Evolutionary conservation across 805 yeast species (phyloP).

Genomic region (Grigorovia yakushimaensis): DNA sequence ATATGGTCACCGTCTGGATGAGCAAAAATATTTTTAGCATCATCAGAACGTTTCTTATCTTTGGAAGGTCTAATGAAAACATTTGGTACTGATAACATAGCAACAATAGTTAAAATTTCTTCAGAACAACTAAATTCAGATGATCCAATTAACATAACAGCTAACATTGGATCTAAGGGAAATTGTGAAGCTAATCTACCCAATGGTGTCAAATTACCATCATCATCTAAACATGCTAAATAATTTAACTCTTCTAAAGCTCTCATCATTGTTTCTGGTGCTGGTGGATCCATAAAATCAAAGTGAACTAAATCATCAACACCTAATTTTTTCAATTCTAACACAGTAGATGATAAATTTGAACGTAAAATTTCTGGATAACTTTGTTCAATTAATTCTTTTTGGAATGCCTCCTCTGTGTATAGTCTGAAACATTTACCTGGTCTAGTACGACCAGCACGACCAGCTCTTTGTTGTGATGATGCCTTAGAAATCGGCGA

Average conservation of each 20-base stretch:
- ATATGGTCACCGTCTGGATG: conserved; percentile 94
- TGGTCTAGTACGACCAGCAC: conserved; percentile 99
- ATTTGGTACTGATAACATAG: conserved; percentile 84
- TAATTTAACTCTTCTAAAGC: conserved; percentile 93
- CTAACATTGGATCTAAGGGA: conserved; percentile 92
- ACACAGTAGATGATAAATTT: conserved; percentile 82
- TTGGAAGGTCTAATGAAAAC: conserved; percentile 90
- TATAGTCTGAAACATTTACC: conserved; percentile 95
- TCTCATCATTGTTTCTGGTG: conserved; percentile 99
- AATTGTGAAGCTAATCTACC: conserved; percentile 88
- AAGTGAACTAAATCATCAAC: conserved; percentile 94
- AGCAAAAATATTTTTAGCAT: conserved; percentile 75
- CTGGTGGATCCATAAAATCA: conserved; percentile 99
- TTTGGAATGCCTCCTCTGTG: conserved; percentile 93
- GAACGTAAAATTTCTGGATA: conserved; percentile 92
- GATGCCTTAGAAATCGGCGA: conserved; percentile 96
- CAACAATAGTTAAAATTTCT: conserved; percentile 80
- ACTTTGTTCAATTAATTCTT: conserved; percentile 88
- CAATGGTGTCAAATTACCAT: conserved; percentile 79
- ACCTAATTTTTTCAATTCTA: conserved; percentile 89
- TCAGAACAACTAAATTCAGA: conserved; percentile 80
- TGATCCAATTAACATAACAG: conserved; percentile 84
- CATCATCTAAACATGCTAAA: conserved; percentile 80
- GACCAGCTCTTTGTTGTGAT: conserved; percentile 98
- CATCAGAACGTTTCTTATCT: conserved; percentile 85